These are phyloP conservation scores for Boletellus ananas DNA, from an alignment of 768 basidiomycete genomes.

Conservation along the genomic window DNA sequence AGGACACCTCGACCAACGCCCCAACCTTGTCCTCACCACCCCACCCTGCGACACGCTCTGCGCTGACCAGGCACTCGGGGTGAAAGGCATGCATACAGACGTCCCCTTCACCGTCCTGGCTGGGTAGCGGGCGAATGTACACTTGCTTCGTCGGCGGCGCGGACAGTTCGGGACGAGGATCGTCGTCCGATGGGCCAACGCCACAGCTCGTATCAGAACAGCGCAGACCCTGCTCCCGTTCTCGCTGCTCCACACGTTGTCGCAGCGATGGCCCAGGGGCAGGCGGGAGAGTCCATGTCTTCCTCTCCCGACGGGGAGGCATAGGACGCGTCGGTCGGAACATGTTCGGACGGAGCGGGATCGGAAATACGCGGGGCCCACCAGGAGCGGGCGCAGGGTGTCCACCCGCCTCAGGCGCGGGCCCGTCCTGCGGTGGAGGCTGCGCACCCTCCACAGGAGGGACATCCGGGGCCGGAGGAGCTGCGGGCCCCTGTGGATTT, in stretches of 20 bases:
- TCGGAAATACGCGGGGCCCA: conserved; percentile 15
- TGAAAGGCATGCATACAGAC: conserved; percentile 71
- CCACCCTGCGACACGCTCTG: conserved; percentile 61
- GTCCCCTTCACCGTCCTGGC: conserved; percentile 8
- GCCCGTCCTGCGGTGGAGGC: conserved; percentile 10
- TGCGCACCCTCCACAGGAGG: conserved; percentile 1
- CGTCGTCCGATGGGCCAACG: conserved; percentile 70
- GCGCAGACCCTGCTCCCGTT: conserved; percentile 67
- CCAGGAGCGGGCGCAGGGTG: conserved; percentile 5
- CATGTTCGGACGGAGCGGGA: conserved; percentile 18
- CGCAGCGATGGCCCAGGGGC: conserved; percentile 69
- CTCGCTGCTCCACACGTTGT: conserved; percentile 67
- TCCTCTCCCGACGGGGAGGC: conserved; percentile 35
- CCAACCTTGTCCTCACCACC: conserved; percentile 45
- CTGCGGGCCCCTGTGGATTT: conserved; percentile 10
- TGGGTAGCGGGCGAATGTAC: conserved; percentile 20
- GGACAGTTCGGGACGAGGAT: conserved; percentile 42
- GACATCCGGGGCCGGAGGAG: background rate
- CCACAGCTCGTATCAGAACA: conserved; percentile 74
- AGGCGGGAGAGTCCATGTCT: conserved; percentile 55
- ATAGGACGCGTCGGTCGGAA: conserved; percentile 22
- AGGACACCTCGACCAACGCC: conserved; percentile 59
- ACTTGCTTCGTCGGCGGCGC: conserved; percentile 20
- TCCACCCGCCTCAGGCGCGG: conserved; percentile 3
- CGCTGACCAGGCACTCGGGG: conserved; percentile 64